These are phyloP conservation scores for Porogramme epimiltina DNA, from an alignment of 1,284 basidiomycete genomes.

Conservation along the genomic window DNA sequence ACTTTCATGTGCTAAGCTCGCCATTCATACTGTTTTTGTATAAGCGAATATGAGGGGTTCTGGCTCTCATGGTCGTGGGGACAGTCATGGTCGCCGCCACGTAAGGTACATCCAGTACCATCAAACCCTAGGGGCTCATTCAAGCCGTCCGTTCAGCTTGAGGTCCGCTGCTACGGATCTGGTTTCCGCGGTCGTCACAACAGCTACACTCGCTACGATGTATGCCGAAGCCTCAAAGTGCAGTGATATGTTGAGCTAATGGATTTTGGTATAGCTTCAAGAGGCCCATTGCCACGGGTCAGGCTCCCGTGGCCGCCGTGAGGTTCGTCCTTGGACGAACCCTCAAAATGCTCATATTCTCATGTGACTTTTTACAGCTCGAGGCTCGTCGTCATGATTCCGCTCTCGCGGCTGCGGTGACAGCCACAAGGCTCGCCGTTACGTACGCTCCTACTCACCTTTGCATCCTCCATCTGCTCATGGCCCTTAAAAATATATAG, in stretches of 20 bases:
- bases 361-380: neutral
- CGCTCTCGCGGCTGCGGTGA: constrained; percentile 5
- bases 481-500: neutral
- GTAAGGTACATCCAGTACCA: too few relatives aligned
- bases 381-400: constrained; percentile 14
- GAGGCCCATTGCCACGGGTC: constrained; percentile 10
- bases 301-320: constrained; percentile 1
- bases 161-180: constrained; percentile 14
- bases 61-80: constrained; percentile 12
- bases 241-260: neutral
- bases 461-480: too few relatives aligned
- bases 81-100: constrained; percentile 2
- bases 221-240: neutral
- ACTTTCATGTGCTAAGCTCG: too few relatives aligned
- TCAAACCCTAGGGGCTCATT: too few relatives aligned
- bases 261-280: neutral
- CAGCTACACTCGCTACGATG: constrained; percentile 4
- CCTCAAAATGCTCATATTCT: neutral
- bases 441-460: neutral
- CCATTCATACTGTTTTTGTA: too few relatives aligned
- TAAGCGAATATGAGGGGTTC: too few relatives aligned
- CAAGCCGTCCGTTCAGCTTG: too few relatives aligned
- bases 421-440: constrained; percentile 3
- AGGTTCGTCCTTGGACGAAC: too few relatives aligned
- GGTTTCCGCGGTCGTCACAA: constrained; percentile 19